Percentiles rank a stretch among this genome's conserved stretches.
These are phyloP conservation scores for Agaricales sp. DNA, from an alignment of 1,284 basidiomycete genomes.

Conservation along the genomic window DNA sequence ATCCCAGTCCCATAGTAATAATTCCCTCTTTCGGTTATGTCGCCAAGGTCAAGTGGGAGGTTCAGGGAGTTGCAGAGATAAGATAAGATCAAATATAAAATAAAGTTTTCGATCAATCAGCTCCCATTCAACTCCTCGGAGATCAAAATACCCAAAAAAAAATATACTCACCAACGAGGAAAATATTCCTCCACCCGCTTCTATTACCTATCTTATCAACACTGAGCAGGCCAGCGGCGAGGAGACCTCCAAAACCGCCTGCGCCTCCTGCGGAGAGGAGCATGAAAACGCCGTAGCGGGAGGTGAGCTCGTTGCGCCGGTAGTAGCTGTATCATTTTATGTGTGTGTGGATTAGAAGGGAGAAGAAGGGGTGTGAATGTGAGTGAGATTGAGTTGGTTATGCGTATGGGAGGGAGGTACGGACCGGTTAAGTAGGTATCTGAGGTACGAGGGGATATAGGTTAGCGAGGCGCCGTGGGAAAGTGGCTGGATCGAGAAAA, in stretches of 20 bases:
- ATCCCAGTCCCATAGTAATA: neutral
- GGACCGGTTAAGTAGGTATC: neutral
- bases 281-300: neutral
- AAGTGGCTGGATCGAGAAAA: neutral
- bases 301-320: neutral
- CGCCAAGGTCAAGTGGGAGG: neutral
- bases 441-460: neutral
- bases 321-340: slow-evolving; percentile 1
- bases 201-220: neutral
- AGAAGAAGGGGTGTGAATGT: no score
- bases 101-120: no score
- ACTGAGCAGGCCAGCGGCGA: neutral
- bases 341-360: no score
- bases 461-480: no score
- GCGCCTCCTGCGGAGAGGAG: neutral
- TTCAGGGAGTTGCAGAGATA: neutral
- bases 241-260: slow-evolving; percentile 1
- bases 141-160: neutral
- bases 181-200: neutral
- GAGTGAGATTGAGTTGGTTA: no score
- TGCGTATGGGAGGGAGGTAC: no score
- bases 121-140: no score
- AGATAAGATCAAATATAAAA: neutral
- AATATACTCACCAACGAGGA: neutral
- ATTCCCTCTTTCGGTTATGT: no score